Conservation (phyloP, 306 rosid genomes). For the Quercus aquifolioides region DNA sequence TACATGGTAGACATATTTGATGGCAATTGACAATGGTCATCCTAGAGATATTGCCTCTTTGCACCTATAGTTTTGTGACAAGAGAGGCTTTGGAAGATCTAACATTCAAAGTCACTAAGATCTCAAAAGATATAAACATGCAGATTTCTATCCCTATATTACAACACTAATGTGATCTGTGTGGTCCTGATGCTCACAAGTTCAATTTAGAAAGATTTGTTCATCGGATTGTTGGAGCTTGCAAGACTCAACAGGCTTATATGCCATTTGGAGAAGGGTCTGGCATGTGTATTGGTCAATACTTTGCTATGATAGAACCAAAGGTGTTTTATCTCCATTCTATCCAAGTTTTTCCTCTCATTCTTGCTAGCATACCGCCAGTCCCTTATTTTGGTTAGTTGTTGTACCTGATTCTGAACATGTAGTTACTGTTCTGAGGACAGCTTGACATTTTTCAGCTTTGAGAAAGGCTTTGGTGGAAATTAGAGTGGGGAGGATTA, state of each 20-base stretch:
- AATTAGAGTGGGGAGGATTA: too few species aligned
- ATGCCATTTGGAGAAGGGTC: constrained; percentile 62
- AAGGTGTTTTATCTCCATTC: constrained; percentile 40
- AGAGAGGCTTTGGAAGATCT: constrained; percentile 37
- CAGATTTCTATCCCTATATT: constrained; percentile 41
- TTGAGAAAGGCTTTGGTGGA: too few species aligned
- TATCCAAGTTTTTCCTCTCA: too few species aligned
- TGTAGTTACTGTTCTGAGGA: too few species aligned
- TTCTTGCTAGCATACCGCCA: too few species aligned
- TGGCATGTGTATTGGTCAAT: constrained; percentile 52
- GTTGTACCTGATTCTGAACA: too few species aligned
- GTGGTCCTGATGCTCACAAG: constrained; percentile 30
- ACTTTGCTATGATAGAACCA: constrained; percentile 51
- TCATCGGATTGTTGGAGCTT: background rate
- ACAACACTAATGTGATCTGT: too few species aligned
- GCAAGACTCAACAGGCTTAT: constrained; percentile 47
- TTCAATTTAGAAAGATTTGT: constrained; percentile 28
- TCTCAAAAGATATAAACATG: constrained; percentile 41
- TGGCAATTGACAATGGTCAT: constrained; percentile 55
- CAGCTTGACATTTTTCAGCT: too few species aligned
- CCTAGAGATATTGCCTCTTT: constrained; percentile 63
- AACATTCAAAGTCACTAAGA: constrained; percentile 31
- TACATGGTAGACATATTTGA: too few species aligned
- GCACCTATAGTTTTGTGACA: constrained; percentile 35
- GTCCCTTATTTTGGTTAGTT: too few species aligned